Percentiles rank a stretch among this genome's conserved stretches.
Conservation (phyloP, 2,329 filamentous ascomycete species). For the Helotiales sp. region DNA sequence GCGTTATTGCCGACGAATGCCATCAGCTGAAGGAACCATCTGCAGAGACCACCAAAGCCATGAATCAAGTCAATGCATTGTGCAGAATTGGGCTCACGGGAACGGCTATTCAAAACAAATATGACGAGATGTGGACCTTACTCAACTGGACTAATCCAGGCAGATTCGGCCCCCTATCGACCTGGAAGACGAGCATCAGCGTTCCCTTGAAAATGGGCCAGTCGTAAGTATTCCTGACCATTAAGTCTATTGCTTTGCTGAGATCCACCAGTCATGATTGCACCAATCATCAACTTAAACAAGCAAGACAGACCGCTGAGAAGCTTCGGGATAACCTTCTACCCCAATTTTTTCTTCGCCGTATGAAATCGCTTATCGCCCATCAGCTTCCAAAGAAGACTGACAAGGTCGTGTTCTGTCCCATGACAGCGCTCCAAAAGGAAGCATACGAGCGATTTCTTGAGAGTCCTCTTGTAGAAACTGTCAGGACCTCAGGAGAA, state of each 20-base stretch:
- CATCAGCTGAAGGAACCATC: slow-evolving; percentile 82
- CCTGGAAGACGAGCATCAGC: slow-evolving; percentile 81
- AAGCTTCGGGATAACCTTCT: slow-evolving; percentile 87
- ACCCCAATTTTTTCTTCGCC: slow-evolving; percentile 85
- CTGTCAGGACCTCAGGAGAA: slow-evolving; percentile 71
- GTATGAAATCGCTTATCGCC: slow-evolving; percentile 92
- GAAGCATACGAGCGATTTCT: slow-evolving; percentile 84
- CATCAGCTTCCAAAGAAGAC: slow-evolving; percentile 93
- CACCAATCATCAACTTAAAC: slow-evolving; percentile 79
- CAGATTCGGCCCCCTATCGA: slow-evolving; percentile 65
- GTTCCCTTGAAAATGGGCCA: slow-evolving; percentile 85
- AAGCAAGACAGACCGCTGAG: slow-evolving; percentile 79
- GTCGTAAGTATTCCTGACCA: slow-evolving; percentile 51
- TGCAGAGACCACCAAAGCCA: slow-evolving; percentile 80
- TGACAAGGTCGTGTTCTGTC: slow-evolving; percentile 93
- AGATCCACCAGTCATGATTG: slow-evolving; percentile 68
- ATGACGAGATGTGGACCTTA: slow-evolving; percentile 95
- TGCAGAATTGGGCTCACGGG: slow-evolving; percentile 93
- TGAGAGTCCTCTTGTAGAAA: slow-evolving; percentile 70
- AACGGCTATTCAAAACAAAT: slow-evolving; percentile 97
- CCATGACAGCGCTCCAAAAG: slow-evolving; percentile 79
- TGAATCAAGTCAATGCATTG: slow-evolving; percentile 88
- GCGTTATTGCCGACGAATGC: slow-evolving; percentile 92
- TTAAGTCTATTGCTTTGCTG: neutral
- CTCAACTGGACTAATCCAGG: slow-evolving; percentile 97